Evolutionary conservation across 176 grass and related monocot species (phyloP), one percentile per base, ranked within the genome.

Genomic region (Phyllostachys edulis): DNA sequence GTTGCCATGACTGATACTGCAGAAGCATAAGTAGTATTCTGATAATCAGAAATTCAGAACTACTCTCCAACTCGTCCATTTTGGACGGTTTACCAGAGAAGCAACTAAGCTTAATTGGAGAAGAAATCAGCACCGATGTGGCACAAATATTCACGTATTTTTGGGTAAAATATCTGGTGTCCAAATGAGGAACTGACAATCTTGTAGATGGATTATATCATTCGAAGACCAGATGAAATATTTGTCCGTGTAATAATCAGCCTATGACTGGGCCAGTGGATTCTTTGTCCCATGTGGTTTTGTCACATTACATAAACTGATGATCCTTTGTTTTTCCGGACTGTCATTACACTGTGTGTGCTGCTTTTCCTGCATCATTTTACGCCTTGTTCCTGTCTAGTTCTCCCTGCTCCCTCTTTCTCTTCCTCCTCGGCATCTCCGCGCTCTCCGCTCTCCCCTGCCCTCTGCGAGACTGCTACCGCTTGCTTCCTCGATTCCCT

Each of bases 81-180:
- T 46, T 65, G 41, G 24, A 21, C 60, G 8, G 41, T 32, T 79
- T 65, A 66, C 27, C 26, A 50, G 26, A n/a, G 18, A 38, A 38
- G 17, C 6, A 27, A 6, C 4, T 32, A 47, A n/a, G 44, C 39
- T 20, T 6, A 8, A 47, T 10, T 29, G 13, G 52, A 21, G 18
- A 21, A 42, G 73, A 73, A 78, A 78, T 78, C 73, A 54, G 2
- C 66, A 63, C 49, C 56, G 10, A 77, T 46, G 63, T 44, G 15
- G 55, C 36, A 77, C 23, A 71, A 65, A 82, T 32, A 46, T 65
- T 56, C 65, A 37, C 46, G 0, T 1, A 17, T 59, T 42, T 47
- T 40, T 11, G 55, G 55, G 20, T 57, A 4, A 57, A n/a, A 9
- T 57, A 57, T n/a, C 55, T n/a, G 20, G 7, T n/a, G 20, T 57